These are phyloP conservation scores for Diophrys sp. DNA, from an alignment of 73 alveolate genomes.

Conservation along the genomic window DNA sequence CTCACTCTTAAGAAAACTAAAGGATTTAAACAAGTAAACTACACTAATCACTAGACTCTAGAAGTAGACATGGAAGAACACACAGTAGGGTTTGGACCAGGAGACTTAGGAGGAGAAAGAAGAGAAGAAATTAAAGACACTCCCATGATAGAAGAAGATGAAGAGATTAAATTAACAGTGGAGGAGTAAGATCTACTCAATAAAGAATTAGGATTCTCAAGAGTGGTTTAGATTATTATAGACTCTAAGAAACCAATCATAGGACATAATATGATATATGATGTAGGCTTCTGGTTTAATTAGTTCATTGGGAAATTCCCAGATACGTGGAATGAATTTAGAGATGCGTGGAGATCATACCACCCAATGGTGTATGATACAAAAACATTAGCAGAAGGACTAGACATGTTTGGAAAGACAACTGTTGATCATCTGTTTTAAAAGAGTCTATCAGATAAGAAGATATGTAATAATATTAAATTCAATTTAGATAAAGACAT, in stretches of 20 bases:
- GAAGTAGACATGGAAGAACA: not conserved
- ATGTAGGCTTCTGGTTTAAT: constrained; percentile 74
- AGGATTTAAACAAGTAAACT: constrained; percentile 21
- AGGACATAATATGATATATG: constrained; percentile 90
- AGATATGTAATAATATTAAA: constrained; percentile 5
- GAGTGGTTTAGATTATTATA: constrained; percentile 58
- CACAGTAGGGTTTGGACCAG: constrained; percentile 1
- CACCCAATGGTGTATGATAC: constrained; percentile 79
- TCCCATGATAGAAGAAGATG: not conserved
- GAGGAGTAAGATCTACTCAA: constrained; percentile 39
- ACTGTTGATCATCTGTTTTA: constrained; percentile 22
- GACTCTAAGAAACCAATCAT: constrained; percentile 77
- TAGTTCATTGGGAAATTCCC: constrained; percentile 85
- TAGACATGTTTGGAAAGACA: constrained; percentile 26
- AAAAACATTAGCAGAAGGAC: constrained; percentile 52
- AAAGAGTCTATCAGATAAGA: constrained; percentile 26
- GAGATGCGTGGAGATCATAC: constrained; percentile 41
- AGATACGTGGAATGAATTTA: constrained; percentile 66
- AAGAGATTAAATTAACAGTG: constrained; percentile 12
- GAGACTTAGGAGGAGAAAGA: not conserved
- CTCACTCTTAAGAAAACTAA: constrained; percentile 25
- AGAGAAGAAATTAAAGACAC: constrained; percentile 8
- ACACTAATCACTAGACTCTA: not conserved
- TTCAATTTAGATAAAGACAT: not conserved
- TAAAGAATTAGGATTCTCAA: constrained; percentile 75